Evolutionary conservation across 768 basidiomycete genomes (phyloP).

Genomic region (Pleurotus giganteus): DNA sequence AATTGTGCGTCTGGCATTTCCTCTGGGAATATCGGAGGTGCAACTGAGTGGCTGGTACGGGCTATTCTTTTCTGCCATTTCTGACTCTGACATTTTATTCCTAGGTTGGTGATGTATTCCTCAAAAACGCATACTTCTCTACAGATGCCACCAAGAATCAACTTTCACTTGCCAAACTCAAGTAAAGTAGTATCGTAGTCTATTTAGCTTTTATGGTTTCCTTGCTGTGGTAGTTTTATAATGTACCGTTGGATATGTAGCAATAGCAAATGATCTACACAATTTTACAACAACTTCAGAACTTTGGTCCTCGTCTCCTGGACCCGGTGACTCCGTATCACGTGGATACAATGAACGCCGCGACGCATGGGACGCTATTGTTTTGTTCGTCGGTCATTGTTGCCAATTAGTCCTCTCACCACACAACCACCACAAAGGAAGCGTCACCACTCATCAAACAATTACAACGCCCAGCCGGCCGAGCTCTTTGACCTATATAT

Average conservation of each 20-base stretch:
- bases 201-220: no score
- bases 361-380: not conserved
- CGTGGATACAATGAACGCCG: not conserved
- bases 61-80: slow-evolving; percentile 5
- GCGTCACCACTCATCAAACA: not conserved
- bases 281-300: no score
- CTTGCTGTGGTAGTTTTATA: no score
- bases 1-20: slow-evolving; percentile 71
- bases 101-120: slow-evolving; percentile 65
- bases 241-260: no score
- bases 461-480: slow-evolving; percentile 1
- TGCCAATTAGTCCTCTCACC: not conserved
- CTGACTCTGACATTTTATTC: not conserved
- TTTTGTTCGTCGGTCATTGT: not conserved
- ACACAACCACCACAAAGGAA: not conserved
- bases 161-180: slow-evolving; percentile 56
- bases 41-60: slow-evolving; percentile 64
- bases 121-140: slow-evolving; percentile 76
- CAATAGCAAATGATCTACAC: no score
- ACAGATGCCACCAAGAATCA: slow-evolving; percentile 55
- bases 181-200: slow-evolving; percentile 20
- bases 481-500: not conserved
- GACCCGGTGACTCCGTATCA: no score
- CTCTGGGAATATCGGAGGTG: slow-evolving; percentile 56
- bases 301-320: no score